phyloP scores from a whole-genome alignment of 345 rosid species.

The Combretum micranthum region DNA sequence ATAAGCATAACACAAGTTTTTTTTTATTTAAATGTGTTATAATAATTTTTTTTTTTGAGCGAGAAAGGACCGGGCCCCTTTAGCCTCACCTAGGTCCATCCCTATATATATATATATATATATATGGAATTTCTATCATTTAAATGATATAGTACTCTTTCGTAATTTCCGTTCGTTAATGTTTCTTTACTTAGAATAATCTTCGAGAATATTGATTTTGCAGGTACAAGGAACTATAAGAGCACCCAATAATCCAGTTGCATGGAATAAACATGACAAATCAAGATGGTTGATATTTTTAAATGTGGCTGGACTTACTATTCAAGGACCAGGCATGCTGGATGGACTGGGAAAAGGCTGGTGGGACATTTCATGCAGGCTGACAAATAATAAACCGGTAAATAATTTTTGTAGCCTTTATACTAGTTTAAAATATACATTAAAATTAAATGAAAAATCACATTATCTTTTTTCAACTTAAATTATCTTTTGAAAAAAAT shows the following conservation, averaged over 20 bases:
- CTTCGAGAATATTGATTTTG: neutral
- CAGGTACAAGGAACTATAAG: constrained; percentile 12
- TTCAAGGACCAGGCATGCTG: constrained; percentile 11
- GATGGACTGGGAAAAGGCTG: constrained; percentile 13
- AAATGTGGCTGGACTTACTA: constrained; percentile 4
- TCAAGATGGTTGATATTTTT: constrained; percentile 8
- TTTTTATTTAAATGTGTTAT: no score
- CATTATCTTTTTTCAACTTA: no score
- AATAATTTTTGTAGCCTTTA: no score
- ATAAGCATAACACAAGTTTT: no score
- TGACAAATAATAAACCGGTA: no score
- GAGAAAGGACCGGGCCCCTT: no score
- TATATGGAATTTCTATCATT: neutral
- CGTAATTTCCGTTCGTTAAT: neutral
- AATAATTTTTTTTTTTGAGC: no score
- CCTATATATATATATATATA: neutral
- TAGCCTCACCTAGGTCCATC: no score
- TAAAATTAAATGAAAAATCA: no score
- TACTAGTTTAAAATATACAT: no score
- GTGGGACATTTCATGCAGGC: constrained; percentile 8
- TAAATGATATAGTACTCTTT: neutral
- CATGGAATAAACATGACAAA: constrained; percentile 5
- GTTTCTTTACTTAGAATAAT: neutral
- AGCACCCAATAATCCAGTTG: constrained; percentile 14
- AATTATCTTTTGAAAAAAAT: no score